Base-by-base conservation (phyloP, 257 asterid species). In the Scutellaria minor region DNA sequence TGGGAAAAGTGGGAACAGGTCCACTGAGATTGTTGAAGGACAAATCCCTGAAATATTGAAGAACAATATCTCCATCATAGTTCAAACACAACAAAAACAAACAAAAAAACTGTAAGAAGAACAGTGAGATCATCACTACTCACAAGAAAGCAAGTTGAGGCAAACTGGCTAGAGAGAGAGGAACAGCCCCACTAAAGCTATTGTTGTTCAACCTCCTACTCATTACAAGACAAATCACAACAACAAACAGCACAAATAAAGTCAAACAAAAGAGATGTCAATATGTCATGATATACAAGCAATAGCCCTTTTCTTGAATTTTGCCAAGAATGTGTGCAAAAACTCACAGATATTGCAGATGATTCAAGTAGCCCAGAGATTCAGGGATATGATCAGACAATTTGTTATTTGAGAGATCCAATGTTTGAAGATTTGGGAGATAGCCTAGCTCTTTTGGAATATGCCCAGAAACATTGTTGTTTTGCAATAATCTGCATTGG, bases 121-220 rank as follows among this genome's bases (percentile, higher is more conserved):
- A 56, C 51, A n/a, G 41, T 11, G 48, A 11, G 68, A 72, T 44
- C 37, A 61, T 44, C 37, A 61, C 62, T 53, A 91, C 99, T 94
- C 90, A 94, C 99, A 91, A 85, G 95, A 94, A 94, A 86, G 96
- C 67, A 87, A 94, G 99, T 48, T 88, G 96, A 79, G 98, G 91
- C 27, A 85, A 90, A 79, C 81, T 89, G 79, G 93, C 85, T 68
- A 94, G 79, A 31, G 95, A 83, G 78, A 81, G 66, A 74, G 99
- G 99, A 69, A 94, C 84, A 70, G 85, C 83, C 70, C 97, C 99
- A 88, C 88, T 84, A 66, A 94, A 86, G 86, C 90, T 89, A 66
- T 94, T 94, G 90, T 94, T 94, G 87, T 94, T 94, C 76, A 94
- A 87, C 84, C 99, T 87, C 87, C 99, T 94, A 72, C 22, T 81